Evolutionary conservation across 148 eudicot species (phyloP).

Genomic region (Rhododendron henanense): DNA sequence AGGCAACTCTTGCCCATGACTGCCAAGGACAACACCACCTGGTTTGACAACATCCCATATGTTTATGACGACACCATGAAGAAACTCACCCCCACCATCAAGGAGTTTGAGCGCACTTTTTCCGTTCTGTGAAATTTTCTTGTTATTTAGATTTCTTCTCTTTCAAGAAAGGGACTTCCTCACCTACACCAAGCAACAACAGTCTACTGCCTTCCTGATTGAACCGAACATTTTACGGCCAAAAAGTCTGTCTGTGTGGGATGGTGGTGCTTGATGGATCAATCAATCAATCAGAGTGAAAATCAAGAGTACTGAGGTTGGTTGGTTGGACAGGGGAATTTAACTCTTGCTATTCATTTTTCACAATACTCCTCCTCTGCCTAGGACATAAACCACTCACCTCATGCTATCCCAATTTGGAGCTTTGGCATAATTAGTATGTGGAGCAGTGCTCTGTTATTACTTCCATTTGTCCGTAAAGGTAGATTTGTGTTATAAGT

Average conservation of each 20-base stretch:
- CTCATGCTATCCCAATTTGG: not conserved
- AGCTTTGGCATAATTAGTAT: not conserved
- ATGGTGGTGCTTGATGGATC: not conserved
- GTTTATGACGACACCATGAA: slow-evolving; percentile 60
- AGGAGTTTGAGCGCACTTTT: slow-evolving; percentile 42
- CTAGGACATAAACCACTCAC: not conserved
- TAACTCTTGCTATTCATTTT: not conserved
- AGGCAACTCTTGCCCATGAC: slow-evolving; percentile 42
- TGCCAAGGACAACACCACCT: slow-evolving; percentile 23
- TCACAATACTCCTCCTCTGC: not conserved
- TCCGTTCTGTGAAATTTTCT: not conserved
- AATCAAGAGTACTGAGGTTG: not conserved
- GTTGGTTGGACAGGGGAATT: not conserved
- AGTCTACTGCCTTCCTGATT: not conserved
- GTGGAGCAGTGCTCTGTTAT: not conserved
- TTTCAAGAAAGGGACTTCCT: not conserved
- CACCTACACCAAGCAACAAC: not conserved
- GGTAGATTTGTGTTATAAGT: not conserved
- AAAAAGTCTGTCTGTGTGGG: not conserved
- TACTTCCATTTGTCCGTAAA: not conserved
- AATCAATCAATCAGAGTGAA: not conserved
- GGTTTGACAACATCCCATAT: slow-evolving; percentile 31
- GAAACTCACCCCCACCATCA: slow-evolving; percentile 43
- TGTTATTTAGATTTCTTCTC: not conserved
- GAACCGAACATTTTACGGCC: not conserved